These are phyloP conservation scores for Fusarium cicatricum DNA, from an alignment of 2,329 filamentous ascomycete genomes.

Conservation along the genomic window DNA sequence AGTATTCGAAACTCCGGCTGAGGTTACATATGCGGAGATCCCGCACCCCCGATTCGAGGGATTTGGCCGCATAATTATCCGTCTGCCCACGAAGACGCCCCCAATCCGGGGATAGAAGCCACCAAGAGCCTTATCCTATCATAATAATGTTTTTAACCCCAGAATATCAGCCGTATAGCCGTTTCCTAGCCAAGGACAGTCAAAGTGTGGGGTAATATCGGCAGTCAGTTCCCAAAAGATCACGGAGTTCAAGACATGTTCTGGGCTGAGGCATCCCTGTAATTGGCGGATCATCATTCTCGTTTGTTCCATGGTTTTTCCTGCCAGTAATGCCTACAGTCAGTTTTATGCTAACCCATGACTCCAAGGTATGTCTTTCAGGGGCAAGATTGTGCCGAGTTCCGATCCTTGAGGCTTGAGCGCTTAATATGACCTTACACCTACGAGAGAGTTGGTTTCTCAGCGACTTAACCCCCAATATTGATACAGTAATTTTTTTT, in stretches of 20 bases:
- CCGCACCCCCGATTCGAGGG: slow-evolving; percentile 27
- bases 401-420: neutral
- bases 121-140: neutral
- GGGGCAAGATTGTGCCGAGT: neutral
- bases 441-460: too few relatives aligned
- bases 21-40: slow-evolving; percentile 23
- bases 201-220: neutral
- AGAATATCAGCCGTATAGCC: neutral
- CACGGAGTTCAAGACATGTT: neutral
- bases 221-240: neutral
- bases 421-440: neutral
- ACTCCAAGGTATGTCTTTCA: neutral
- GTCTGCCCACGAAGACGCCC: slow-evolving; percentile 1
- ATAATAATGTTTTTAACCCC: too few relatives aligned
- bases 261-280: neutral
- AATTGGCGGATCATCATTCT: neutral
- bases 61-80: slow-evolving; percentile 20
- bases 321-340: neutral
- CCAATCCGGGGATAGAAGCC: slow-evolving; percentile 5
- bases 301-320: neutral
- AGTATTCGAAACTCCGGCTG: slow-evolving; percentile 27
- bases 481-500: too few relatives aligned
- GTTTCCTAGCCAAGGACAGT: neutral
- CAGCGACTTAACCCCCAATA: too few relatives aligned
- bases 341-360: neutral